Conservation (phyloP, 2,329 filamentous ascomycete genomes). For the Elsinoe arachidis region DNA sequence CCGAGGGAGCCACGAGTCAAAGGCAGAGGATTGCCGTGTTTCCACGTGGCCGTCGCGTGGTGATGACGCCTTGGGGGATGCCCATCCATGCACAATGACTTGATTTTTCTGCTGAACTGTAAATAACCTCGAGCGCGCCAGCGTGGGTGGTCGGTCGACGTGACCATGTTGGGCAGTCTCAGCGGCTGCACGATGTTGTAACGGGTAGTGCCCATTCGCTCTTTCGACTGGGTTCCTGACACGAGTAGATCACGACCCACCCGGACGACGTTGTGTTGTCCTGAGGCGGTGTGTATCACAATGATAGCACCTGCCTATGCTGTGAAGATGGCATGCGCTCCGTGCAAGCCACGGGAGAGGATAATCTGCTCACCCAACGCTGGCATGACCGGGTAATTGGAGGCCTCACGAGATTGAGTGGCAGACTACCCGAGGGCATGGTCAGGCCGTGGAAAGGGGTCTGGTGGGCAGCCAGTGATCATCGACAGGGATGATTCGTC, state of each 20-base stretch:
- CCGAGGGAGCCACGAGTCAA: neutral
- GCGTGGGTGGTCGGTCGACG: neutral
- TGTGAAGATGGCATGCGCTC: neutral
- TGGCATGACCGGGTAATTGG: neutral
- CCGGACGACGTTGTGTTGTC: neutral
- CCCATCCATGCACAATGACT: conserved; percentile 3
- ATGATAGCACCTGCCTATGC: neutral
- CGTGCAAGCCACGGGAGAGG: neutral
- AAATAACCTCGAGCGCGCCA: neutral
- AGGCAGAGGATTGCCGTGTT: neutral
- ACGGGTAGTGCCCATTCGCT: neutral
- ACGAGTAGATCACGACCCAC: neutral
- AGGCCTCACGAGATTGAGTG: neutral
- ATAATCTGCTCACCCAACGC: neutral
- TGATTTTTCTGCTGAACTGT: neutral
- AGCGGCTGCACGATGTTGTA: neutral
- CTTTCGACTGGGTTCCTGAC: neutral
- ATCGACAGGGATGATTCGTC: neutral
- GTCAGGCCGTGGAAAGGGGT: neutral
- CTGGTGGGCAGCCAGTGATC: neutral
- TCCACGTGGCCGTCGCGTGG: conserved; percentile 10
- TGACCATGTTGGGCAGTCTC: neutral
- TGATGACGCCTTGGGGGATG: conserved; percentile 2
- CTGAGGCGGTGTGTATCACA: neutral
- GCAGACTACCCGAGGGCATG: neutral